These are phyloP conservation scores for Dendrocalamus latiflorus DNA, from an alignment of 202 grass and related monocot species.

Conservation along the genomic window DNA sequence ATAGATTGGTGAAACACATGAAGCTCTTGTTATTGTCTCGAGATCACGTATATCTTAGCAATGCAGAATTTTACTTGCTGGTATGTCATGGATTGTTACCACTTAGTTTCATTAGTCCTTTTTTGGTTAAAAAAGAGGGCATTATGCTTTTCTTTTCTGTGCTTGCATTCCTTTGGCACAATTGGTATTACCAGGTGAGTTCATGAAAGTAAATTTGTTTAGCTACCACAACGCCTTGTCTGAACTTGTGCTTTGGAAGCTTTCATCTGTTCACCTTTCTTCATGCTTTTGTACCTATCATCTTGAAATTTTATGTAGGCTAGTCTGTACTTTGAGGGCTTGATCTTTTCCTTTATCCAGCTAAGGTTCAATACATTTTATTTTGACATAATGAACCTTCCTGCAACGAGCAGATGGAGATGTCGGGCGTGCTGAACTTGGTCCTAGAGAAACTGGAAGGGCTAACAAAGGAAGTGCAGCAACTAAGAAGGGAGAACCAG, in stretches of 20 bases:
- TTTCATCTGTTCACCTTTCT: not conserved
- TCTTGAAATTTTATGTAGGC: not conserved
- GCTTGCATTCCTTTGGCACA: not conserved
- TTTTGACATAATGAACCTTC: not conserved
- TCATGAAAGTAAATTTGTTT: not conserved
- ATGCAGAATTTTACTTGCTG: not conserved
- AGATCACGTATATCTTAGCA: not conserved
- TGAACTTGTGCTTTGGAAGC: not conserved
- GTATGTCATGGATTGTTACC: not conserved
- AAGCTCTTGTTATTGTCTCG: not conserved
- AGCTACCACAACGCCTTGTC: not conserved
- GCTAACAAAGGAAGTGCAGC: slow-evolving; percentile 83
- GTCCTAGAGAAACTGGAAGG: slow-evolving; percentile 75
- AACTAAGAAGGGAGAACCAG: slow-evolving; percentile 80
- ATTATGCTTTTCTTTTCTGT: not conserved
- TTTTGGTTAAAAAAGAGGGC: not conserved
- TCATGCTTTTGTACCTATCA: not conserved
- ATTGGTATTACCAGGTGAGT: not conserved
- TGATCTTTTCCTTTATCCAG: not conserved
- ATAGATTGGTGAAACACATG: not conserved
- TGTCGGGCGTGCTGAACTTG: slow-evolving; percentile 49
- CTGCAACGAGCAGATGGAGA: slow-evolving; percentile 50
- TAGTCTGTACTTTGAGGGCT: not conserved
- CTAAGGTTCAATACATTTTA: not conserved
- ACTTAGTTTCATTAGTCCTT: not conserved